Evolutionary conservation across 257 asterid genomes (phyloP).

Genomic region (Petunia secreta): DNA sequence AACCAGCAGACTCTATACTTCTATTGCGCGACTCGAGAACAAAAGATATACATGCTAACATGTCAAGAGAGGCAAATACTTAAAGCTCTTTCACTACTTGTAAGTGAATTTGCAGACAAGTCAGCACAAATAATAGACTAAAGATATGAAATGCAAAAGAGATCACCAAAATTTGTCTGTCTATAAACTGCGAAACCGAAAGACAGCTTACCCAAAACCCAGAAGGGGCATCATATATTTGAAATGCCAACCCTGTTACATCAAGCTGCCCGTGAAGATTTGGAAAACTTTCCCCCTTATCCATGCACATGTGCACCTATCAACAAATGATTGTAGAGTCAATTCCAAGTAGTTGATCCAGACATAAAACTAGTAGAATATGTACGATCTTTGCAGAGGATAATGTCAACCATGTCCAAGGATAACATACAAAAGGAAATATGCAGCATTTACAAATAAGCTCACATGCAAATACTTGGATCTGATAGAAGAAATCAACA

Average conservation of each 20-base stretch:
- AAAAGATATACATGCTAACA: not conserved
- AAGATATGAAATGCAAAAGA: constrained; percentile 21
- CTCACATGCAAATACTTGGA: constrained; percentile 12
- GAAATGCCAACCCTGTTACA: constrained; percentile 87
- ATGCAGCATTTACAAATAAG: not conserved
- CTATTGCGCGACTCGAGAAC: constrained; percentile 18
- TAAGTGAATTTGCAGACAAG: constrained; percentile 16
- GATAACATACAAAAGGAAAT: constrained; percentile 14
- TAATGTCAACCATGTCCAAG: constrained; percentile 23
- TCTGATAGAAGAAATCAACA: constrained; percentile 16
- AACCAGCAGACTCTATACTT: not conserved
- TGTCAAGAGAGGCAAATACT: constrained; percentile 18
- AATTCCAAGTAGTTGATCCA: constrained; percentile 14
- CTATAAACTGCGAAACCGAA: constrained; percentile 24
- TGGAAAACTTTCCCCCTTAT: constrained; percentile 89
- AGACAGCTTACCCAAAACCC: constrained; percentile 68
- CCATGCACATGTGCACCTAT: constrained; percentile 99
- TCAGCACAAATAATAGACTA: constrained; percentile 12
- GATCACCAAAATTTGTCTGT: not conserved
- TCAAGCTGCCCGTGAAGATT: constrained; percentile 99
- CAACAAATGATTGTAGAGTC: constrained; percentile 16
- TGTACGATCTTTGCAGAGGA: constrained; percentile 12
- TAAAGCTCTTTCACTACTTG: not conserved
- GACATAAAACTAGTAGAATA: not conserved
- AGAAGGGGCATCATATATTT: constrained; percentile 91